A percentile compares a stretch with the other conserved stretches of the same genome.
Conservation (phyloP, 1,284 basidiomycete species). For the Exobasidium rhododendri region DNA sequence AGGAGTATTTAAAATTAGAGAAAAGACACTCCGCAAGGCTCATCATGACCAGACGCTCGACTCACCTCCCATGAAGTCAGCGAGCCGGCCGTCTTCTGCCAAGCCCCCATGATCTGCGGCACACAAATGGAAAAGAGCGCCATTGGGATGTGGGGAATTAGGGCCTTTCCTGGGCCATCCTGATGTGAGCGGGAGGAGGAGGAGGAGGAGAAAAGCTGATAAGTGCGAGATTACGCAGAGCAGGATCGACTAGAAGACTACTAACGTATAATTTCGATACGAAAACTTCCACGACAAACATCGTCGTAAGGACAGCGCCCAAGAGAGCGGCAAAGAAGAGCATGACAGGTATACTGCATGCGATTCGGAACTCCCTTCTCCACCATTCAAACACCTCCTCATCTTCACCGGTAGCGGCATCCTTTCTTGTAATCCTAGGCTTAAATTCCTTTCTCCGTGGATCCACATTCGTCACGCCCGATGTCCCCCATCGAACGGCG, state of each 20-base stretch:
- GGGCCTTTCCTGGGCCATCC: conserved; percentile 74
- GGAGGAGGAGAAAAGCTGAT: background rate
- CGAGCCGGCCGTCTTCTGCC: conserved; percentile 67
- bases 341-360: conserved; percentile 75
- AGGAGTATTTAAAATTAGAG: background rate
- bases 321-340: conserved; percentile 71
- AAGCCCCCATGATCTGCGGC: conserved; percentile 75
- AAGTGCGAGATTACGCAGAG: background rate
- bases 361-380: conserved; percentile 64
- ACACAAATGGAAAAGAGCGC: conserved; percentile 77
- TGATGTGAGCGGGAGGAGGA: no score
- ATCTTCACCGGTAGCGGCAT: conserved; percentile 44
- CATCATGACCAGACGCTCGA: no score
- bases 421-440: conserved; percentile 28
- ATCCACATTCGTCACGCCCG: conserved; percentile 35
- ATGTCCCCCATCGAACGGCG: conserved; percentile 51
- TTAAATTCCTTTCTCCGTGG: conserved; percentile 36
- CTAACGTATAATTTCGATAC: conserved; percentile 41
- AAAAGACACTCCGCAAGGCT: no score
- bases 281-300: conserved; percentile 55
- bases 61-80: conserved; percentile 76
- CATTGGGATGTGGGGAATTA: conserved; percentile 74
- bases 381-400: conserved; percentile 54
- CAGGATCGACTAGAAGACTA: background rate
- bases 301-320: conserved; percentile 57